Conservation (phyloP, 2,329 filamentous ascomycete genomes). For the Corynespora cassiicola region DNA sequence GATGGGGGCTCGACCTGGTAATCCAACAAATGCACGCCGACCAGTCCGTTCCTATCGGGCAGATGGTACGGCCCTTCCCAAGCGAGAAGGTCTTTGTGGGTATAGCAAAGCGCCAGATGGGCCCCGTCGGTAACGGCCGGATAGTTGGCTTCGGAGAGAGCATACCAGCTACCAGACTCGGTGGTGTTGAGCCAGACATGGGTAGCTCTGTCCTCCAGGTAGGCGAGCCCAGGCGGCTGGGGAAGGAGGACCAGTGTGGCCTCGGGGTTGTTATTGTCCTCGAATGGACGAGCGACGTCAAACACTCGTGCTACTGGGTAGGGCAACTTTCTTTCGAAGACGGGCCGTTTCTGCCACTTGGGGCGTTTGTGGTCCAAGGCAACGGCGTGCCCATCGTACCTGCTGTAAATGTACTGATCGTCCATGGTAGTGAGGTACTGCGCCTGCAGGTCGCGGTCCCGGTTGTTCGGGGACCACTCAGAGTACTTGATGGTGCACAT, state of each 20-base stretch:
- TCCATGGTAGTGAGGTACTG: constrained; percentile 85
- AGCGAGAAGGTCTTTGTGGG: constrained; percentile 33
- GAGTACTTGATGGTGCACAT: constrained; percentile 92
- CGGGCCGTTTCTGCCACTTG: constrained; percentile 31
- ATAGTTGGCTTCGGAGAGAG: constrained; percentile 84
- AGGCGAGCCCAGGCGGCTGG: constrained; percentile 74
- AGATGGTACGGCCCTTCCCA: constrained; percentile 35
- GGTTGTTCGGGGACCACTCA: constrained; percentile 94
- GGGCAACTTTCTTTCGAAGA: constrained; percentile 65
- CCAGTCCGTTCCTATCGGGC: constrained; percentile 41
- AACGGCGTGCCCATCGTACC: constrained; percentile 83
- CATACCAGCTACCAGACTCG: constrained; percentile 88
- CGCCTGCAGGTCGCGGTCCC: constrained; percentile 82
- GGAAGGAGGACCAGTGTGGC: constrained; percentile 83
- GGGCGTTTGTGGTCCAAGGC: constrained; percentile 73
- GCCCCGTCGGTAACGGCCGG: constrained; percentile 81
- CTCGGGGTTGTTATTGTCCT: constrained; percentile 69
- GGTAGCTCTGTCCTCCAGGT: constrained; percentile 48
- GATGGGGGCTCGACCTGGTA: constrained; percentile 26
- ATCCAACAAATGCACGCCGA: constrained; percentile 48
- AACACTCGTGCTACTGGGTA: constrained; percentile 88
- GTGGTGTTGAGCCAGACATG: constrained; percentile 85
- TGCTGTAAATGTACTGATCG: constrained; percentile 85
- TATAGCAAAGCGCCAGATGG: constrained; percentile 63
- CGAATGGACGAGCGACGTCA: constrained; percentile 79